Evolutionary conservation across 177 flowering plant genomes (phyloP).

Genomic region (Vitis hybrid): DNA sequence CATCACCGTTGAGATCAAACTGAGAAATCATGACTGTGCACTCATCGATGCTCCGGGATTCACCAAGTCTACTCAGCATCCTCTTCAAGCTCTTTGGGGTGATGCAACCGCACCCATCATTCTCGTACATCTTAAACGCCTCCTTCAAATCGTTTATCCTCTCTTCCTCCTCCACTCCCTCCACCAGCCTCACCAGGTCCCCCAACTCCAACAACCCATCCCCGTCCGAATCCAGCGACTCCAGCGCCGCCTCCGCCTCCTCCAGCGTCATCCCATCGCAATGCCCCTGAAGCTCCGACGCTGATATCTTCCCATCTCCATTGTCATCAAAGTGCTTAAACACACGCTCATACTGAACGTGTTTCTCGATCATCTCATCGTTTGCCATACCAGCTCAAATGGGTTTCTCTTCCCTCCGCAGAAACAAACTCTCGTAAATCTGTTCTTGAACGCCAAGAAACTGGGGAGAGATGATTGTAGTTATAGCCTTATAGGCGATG

Average conservation of each 20-base stretch:
- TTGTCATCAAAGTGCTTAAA: slow-evolving; percentile 52
- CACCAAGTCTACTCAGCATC: slow-evolving; percentile 55
- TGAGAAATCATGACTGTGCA: slow-evolving; percentile 49
- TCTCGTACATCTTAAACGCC: slow-evolving; percentile 66
- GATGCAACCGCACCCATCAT: slow-evolving; percentile 51
- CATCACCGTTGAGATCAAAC: slow-evolving; percentile 68
- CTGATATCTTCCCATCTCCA: slow-evolving; percentile 61
- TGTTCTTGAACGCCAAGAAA: too few relatives aligned
- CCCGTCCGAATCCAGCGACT: slow-evolving; percentile 44
- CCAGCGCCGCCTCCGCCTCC: slow-evolving; percentile 44
- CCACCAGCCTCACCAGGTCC: slow-evolving; percentile 49
- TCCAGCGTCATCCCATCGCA: slow-evolving; percentile 38
- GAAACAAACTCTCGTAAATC: too few relatives aligned
- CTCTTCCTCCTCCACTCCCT: slow-evolving; percentile 49
- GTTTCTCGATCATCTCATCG: slow-evolving; percentile 16
- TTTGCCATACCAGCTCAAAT: too few relatives aligned
- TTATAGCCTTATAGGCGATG: too few relatives aligned
- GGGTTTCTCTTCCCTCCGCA: too few relatives aligned
- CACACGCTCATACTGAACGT: slow-evolving; percentile 30
- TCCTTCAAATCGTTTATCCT: slow-evolving; percentile 40
- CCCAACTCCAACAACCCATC: slow-evolving; percentile 59
- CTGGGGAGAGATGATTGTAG: too few relatives aligned
- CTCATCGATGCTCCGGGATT: slow-evolving; percentile 31
- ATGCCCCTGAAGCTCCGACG: slow-evolving; percentile 35
- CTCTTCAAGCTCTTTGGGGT: slow-evolving; percentile 67